Evolutionary conservation across 2,329 filamentous ascomycete species (phyloP).

Genomic region (Cladosporium sp.): DNA sequence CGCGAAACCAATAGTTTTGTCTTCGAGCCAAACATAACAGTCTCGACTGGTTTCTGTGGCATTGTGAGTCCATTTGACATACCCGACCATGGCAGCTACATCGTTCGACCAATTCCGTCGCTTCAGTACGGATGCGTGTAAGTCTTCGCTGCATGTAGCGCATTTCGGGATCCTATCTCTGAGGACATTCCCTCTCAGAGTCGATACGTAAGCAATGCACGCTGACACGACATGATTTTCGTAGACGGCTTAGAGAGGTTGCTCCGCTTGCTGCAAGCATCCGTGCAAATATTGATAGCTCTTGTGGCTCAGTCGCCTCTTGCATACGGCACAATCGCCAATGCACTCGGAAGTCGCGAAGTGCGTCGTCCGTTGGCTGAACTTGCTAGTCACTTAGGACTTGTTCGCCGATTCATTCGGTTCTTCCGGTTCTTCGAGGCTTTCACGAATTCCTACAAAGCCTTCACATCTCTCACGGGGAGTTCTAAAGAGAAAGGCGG

Average conservation of each 20-base stretch:
- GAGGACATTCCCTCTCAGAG: not conserved
- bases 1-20: too few relatives aligned
- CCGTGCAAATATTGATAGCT: not conserved
- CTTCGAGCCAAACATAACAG: too few relatives aligned
- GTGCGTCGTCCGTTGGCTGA: not conserved
- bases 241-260: slow-evolving; percentile 6
- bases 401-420: not conserved
- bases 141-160: not conserved
- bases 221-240: not conserved
- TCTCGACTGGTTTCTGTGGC: too few relatives aligned
- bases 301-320: not conserved
- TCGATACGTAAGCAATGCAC: not conserved
- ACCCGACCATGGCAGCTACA: not conserved
- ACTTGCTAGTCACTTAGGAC: not conserved
- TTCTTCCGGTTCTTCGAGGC: slow-evolving; percentile 6
- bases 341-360: not conserved
- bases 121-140: slow-evolving; percentile 5
- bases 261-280: not conserved
- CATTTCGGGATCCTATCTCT: not conserved
- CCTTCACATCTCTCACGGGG: not conserved
- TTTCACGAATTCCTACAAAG: not conserved
- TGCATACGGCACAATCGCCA: not conserved
- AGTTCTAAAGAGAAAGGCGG: not conserved
- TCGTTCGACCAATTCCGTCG: slow-evolving; percentile 2
- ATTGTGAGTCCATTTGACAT: not conserved